These are phyloP conservation scores for Leccinum subtestaceum DNA, from an alignment of 768 basidiomycete species.

Conservation along the genomic window DNA sequence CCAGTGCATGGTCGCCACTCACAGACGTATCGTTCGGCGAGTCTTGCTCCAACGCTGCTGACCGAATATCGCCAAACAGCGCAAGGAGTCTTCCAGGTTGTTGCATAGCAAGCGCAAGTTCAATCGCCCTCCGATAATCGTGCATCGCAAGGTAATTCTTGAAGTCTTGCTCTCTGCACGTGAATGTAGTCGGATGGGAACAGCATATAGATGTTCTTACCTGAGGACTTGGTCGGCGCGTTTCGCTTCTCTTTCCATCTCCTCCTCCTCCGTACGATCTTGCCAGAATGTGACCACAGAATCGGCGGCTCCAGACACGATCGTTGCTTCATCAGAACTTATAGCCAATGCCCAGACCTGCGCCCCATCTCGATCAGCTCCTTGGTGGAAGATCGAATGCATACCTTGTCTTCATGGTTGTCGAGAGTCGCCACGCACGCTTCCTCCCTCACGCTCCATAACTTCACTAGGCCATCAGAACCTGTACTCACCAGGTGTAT, in stretches of 20 bases:
- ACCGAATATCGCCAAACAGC: slow-evolving; percentile 68
- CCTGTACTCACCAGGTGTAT: slow-evolving; percentile 87
- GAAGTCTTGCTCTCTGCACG: slow-evolving; percentile 93
- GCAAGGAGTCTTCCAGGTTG: slow-evolving; percentile 85
- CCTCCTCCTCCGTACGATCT: slow-evolving; percentile 86
- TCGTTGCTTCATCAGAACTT: slow-evolving; percentile 73
- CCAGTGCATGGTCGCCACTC: slow-evolving; percentile 73
- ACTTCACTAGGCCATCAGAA: slow-evolving; percentile 92
- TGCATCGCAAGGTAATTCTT: slow-evolving; percentile 82
- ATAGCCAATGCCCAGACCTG: slow-evolving; percentile 97
- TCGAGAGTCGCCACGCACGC: slow-evolving; percentile 87
- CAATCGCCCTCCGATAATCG: slow-evolving; percentile 88
- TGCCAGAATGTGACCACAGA: slow-evolving; percentile 96
- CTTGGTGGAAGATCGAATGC: slow-evolving; percentile 17
- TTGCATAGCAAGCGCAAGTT: slow-evolving; percentile 88
- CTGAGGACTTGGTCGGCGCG: slow-evolving; percentile 74
- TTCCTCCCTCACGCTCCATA: slow-evolving; percentile 92
- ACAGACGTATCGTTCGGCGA: slow-evolving; percentile 34
- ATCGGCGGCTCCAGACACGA: slow-evolving; percentile 94
- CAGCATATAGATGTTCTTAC: slow-evolving; percentile 44
- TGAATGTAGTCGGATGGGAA: slow-evolving; percentile 9
- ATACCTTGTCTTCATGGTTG: slow-evolving; percentile 95
- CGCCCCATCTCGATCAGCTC: slow-evolving; percentile 1
- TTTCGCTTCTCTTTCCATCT: slow-evolving; percentile 68
- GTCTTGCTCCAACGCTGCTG: slow-evolving; percentile 23